phyloP scores from a whole-genome alignment of 2,329 filamentous ascomycete genomes.

The Arachnopeziza araneosa region DNA sequence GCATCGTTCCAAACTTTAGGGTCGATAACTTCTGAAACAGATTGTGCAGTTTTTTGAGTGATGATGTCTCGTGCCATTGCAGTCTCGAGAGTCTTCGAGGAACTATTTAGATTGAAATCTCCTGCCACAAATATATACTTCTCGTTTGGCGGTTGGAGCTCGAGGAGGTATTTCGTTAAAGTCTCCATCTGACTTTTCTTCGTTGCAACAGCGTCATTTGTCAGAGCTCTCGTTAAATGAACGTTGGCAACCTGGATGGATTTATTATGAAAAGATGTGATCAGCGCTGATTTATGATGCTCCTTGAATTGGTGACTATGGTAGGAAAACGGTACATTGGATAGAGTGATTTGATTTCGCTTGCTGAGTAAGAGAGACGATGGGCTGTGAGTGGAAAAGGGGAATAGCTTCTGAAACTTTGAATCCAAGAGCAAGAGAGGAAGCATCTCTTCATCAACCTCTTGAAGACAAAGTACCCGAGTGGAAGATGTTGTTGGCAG shows the following conservation, averaged over 20 bases:
- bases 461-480: constrained; percentile 46
- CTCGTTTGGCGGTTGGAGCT: constrained; percentile 1
- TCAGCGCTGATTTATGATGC: constrained; percentile 52
- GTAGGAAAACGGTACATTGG: constrained; percentile 51
- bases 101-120: constrained; percentile 61
- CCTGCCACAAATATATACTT: constrained; percentile 44
- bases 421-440: constrained; percentile 46
- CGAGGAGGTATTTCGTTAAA: constrained; percentile 27
- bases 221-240: constrained; percentile 57
- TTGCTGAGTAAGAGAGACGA: constrained; percentile 44
- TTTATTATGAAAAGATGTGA: constrained; percentile 39
- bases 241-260: constrained; percentile 49
- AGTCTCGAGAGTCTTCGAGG: constrained; percentile 46
- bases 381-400: constrained; percentile 10
- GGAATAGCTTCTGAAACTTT: constrained; percentile 41
- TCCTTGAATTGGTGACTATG: constrained; percentile 46
- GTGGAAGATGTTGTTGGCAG: background rate
- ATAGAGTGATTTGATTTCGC: constrained; percentile 56
- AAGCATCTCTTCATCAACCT: constrained; percentile 61
- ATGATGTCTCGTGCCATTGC: constrained; percentile 44
- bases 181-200: constrained; percentile 52
- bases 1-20: constrained; percentile 38
- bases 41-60: constrained; percentile 40
- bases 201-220: constrained; percentile 49
- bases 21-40: constrained; percentile 42